Evolutionary conservation across 2,329 filamentous ascomycete species (phyloP).

Genomic region (Trichoderma sp.): DNA sequence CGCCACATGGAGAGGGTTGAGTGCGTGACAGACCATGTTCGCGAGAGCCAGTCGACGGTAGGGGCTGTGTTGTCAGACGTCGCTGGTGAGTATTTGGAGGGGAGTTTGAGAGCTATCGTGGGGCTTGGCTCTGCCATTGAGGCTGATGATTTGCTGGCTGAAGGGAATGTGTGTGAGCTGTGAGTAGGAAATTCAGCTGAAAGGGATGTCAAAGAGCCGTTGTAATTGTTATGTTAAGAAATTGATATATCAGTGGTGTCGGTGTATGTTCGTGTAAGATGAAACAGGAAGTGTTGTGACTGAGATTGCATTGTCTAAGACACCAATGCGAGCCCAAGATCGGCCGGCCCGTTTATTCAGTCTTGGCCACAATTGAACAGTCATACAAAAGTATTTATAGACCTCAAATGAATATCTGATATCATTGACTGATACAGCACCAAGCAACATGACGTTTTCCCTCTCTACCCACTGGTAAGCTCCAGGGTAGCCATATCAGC

Average conservation of each 20-base stretch:
- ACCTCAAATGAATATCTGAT: not conserved
- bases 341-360: not conserved
- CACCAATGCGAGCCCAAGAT: not conserved
- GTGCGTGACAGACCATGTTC: constrained; percentile 74
- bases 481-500: not conserved
- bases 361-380: not conserved
- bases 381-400: not conserved
- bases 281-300: not conserved
- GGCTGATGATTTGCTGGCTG: too few relatives aligned
- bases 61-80: constrained; percentile 22
- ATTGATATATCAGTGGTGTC: not conserved
- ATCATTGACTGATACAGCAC: not conserved
- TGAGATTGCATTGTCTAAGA: not conserved
- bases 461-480: not conserved
- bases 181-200: not conserved
- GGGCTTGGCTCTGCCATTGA: constrained; percentile 23
- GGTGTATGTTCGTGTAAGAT: not conserved
- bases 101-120: constrained; percentile 36
- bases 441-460: not conserved
- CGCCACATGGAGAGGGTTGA: constrained; percentile 81
- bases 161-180: not conserved
- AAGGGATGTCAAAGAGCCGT: not conserved
- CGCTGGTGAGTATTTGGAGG: constrained; percentile 51
- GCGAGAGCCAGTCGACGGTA: constrained; percentile 58
- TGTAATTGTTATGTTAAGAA: not conserved